Conservation (phyloP, 1,139 yeast genomes). For the Casaregolazyma lundiana region DNA sequence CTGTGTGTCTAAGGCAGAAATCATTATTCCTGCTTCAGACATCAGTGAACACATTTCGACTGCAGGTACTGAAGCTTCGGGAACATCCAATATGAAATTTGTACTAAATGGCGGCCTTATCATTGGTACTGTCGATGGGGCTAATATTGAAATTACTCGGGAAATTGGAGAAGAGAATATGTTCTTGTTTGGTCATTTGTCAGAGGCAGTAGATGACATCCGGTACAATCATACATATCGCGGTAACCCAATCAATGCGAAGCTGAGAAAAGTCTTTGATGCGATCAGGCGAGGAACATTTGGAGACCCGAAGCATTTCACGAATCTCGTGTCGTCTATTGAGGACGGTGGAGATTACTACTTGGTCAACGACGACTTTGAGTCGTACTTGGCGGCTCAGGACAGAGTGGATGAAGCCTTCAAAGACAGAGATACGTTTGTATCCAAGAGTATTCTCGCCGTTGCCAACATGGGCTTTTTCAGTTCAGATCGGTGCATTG, state of each 20-base stretch:
- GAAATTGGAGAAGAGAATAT: slow-evolving; percentile 92
- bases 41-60: slow-evolving; percentile 94
- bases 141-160: slow-evolving; percentile 90
- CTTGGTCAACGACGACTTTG: slow-evolving; percentile 84
- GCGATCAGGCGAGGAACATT: slow-evolving; percentile 66
- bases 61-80: slow-evolving; percentile 96
- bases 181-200: slow-evolving; percentile 83
- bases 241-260: slow-evolving; percentile 44
- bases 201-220: slow-evolving; percentile 83
- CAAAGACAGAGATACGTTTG: slow-evolving; percentile 66
- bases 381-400: slow-evolving; percentile 79
- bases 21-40: slow-evolving; percentile 86
- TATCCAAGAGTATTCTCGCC: slow-evolving; percentile 64
- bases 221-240: slow-evolving; percentile 69
- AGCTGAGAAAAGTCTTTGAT: slow-evolving; percentile 58
- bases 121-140: slow-evolving; percentile 96
- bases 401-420: slow-evolving; percentile 67
- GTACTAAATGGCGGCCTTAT: slow-evolving; percentile 91
- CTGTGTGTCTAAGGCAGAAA: slow-evolving; percentile 90
- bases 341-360: slow-evolving; percentile 70
- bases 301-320: slow-evolving; percentile 67
- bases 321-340: slow-evolving; percentile 63
- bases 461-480: slow-evolving; percentile 96
- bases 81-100: slow-evolving; percentile 94
- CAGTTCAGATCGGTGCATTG: slow-evolving; percentile 84